Evolutionary conservation across 2,329 filamentous ascomycete species (phyloP).

Genomic region (Pestalotiopsis fici): DNA sequence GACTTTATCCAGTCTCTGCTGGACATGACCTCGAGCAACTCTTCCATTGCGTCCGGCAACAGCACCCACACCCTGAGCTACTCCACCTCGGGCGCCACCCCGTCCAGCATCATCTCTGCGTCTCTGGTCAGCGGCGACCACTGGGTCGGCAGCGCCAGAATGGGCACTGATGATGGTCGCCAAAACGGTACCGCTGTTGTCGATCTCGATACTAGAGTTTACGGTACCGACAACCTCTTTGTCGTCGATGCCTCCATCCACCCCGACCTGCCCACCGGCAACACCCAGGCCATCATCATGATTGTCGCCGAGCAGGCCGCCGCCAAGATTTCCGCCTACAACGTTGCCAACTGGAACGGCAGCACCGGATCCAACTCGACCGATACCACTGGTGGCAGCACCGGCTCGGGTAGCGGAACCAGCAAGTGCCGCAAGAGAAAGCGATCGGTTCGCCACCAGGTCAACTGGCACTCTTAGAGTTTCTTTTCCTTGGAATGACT

Average conservation of each 20-base stretch:
- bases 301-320: constrained; percentile 4
- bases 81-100: not conserved
- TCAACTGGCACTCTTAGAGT: constrained; percentile 1
- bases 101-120: not conserved
- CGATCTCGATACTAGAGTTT: not conserved
- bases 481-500: not conserved
- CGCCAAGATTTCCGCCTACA: constrained; percentile 3
- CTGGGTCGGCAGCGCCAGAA: constrained; percentile 1
- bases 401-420: not conserved
- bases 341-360: constrained; percentile 5
- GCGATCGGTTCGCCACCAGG: not conserved
- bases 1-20: constrained; percentile 1
- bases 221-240: constrained; percentile 7
- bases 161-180: constrained; percentile 1
- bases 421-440: not conserved
- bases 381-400: not conserved
- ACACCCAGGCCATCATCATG: constrained; percentile 9
- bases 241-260: constrained; percentile 7
- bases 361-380: not conserved
- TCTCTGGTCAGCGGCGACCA: constrained; percentile 2
- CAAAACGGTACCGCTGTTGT: constrained; percentile 1
- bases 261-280: constrained; percentile 7
- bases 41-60: not conserved
- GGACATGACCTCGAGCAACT: not conserved
- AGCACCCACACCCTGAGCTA: not conserved